Evolutionary conservation across 2,329 filamentous ascomycete species (phyloP), one percentile per base, ranked within the genome.

Genomic region (Albifimbria verrucaria): DNA sequence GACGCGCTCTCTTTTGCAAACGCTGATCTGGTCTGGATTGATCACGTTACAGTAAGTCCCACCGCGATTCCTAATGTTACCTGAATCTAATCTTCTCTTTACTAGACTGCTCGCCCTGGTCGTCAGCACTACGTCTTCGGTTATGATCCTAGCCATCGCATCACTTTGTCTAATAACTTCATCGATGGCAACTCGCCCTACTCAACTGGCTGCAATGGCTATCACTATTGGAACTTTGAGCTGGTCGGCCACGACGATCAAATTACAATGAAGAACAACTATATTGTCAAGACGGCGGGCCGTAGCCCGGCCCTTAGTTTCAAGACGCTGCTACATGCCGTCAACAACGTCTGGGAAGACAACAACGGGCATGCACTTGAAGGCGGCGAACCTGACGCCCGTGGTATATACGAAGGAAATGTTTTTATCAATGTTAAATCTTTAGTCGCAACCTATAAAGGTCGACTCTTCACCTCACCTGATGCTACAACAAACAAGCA

Each of bases 1-100:
- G 68, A 71, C 53, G 67, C 67, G 7, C 65, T 70, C 20, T 65
- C 59, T 24, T 59, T 70, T 6, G 62, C 55, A 15, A 65, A 61
- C 26, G 57, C 61, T 48, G 67, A 71, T 18, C 44, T 47, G 22
- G 18, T 47, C 22, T 47, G 44, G 44, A 26, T 47, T 23, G 44
- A 47, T 12, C 44, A 47, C 18, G 44, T 47, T 47, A 47, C 44
- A 68, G 32, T 39, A 39, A 39, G 32, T 39, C 32, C 5, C 15
- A 5, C 18, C 5, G 5, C 32, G 32, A 39, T n/a, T n/a, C n/a
- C n/a, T n/a, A 6, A 39, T n/a, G 12, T 12, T 15, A 39, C 11
- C 15, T 5, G 5, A 6, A 39, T 17, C 12, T n/a, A 39, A 39
- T 12, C 11, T n/a, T 39, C 5, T 6, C 32, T 5, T 12, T 12